These are phyloP conservation scores for Pleodorina starrii DNA, from an alignment of 139 green algal species.

Conservation along the genomic window DNA sequence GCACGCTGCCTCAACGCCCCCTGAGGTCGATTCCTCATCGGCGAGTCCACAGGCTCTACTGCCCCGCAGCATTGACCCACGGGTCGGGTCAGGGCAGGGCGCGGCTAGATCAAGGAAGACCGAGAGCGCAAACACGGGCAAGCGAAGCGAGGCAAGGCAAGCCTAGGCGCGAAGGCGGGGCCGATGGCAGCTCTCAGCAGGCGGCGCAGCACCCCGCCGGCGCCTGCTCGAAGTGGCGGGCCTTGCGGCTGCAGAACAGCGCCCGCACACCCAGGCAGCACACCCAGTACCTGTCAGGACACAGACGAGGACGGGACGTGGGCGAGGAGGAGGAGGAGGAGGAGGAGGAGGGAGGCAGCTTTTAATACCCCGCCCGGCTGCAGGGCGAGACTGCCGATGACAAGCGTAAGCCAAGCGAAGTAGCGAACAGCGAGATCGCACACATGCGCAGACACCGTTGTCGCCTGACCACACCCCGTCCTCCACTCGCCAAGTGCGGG, in stretches of 20 bases:
- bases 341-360: neutral
- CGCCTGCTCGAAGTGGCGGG: constrained; percentile 44
- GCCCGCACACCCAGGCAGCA: constrained; percentile 58
- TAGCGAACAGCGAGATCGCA: neutral
- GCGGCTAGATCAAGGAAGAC: too few relatives aligned
- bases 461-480: neutral
- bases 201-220: constrained; percentile 29
- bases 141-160: too few relatives aligned
- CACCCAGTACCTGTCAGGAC: constrained; percentile 47
- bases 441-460: neutral
- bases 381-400: neutral
- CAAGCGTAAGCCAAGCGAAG: neutral
- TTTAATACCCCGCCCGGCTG: neutral
- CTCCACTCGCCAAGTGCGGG: neutral
- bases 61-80: too few relatives aligned
- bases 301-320: neutral
- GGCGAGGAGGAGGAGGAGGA: neutral
- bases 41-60: too few relatives aligned
- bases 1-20: too few relatives aligned
- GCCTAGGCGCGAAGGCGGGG: too few relatives aligned
- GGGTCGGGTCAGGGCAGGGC: too few relatives aligned
- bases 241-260: constrained; percentile 52
- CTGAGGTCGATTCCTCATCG: too few relatives aligned
- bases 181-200: too few relatives aligned
- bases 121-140: too few relatives aligned